Evolutionary conservation across 2,329 filamentous ascomycete genomes (phyloP).

Genomic region (Coniochaeta sp.): DNA sequence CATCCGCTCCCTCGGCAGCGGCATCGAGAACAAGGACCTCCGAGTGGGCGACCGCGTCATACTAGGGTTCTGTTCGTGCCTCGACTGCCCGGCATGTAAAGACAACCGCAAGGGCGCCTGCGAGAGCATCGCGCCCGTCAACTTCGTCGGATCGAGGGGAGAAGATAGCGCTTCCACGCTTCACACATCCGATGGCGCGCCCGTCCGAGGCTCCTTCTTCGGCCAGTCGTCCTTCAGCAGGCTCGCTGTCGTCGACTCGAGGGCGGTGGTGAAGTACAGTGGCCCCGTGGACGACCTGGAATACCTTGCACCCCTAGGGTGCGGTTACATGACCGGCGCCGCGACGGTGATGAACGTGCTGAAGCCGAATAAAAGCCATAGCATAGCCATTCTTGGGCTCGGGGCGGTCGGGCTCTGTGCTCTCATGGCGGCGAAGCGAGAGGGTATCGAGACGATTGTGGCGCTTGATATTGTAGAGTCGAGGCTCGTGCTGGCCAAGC

Average conservation of each 20-base stretch:
- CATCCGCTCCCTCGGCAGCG: slow-evolving; percentile 19
- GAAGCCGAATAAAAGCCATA: too few species aligned
- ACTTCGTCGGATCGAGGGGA: slow-evolving; percentile 14
- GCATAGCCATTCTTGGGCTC: too few species aligned
- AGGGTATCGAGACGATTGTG: too few species aligned
- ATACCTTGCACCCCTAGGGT: slow-evolving; percentile 31
- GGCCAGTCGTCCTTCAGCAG: slow-evolving; percentile 23
- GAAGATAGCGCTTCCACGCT: slow-evolving; percentile 12
- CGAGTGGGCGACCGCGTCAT: slow-evolving; percentile 25
- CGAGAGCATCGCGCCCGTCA: slow-evolving; percentile 12
- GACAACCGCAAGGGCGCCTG: slow-evolving; percentile 21
- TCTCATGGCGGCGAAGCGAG: too few species aligned
- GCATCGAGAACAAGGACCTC: slow-evolving; percentile 18
- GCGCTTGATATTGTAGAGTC: too few species aligned
- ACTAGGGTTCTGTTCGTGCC: slow-evolving; percentile 25
- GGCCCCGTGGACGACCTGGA: slow-evolving; percentile 15
- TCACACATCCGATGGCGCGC: slow-evolving; percentile 7
- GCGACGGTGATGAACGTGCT: slow-evolving; percentile 31
- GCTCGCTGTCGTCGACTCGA: slow-evolving; percentile 16
- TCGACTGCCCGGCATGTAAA: slow-evolving; percentile 21
- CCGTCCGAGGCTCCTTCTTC: slow-evolving; percentile 22
- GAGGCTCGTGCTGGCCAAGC: too few species aligned
- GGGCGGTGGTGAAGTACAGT: slow-evolving; percentile 16
- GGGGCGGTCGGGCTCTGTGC: too few species aligned
- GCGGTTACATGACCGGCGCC: slow-evolving; percentile 35